Evolutionary conservation across 495 filamentous ascomycete species (phyloP), one percentile per base, ranked within the genome.

Genomic region (Penicillium maclennaniae): DNA sequence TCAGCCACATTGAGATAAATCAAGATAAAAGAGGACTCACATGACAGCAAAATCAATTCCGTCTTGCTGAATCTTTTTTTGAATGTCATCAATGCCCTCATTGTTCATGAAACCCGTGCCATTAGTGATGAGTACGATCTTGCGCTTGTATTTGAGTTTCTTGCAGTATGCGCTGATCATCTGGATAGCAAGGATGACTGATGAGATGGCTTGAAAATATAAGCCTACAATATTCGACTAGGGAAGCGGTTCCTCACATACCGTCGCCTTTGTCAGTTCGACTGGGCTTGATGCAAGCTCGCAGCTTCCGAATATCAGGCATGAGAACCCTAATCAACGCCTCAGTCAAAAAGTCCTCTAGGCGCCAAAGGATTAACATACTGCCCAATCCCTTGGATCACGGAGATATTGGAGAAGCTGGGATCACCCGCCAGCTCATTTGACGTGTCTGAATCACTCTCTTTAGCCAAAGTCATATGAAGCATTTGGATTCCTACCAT

Each of bases 151-250:
- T 69, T 97, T 95, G n/a, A 95, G 76, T 60, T 88, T 88, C 73
- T 88, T 95, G 65, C 89, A 92, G 58, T 83, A 83, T 7, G 69
- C 78, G 55, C 78, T 79, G 56, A 99, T 96, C 88, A 97, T 91
- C 55, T 87, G 75, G 41, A 95, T 82, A 0, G 90, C 93, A 53
- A 96, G 68, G 10, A 95, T 82, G 48, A 97, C 76, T 20, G 92
- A 89, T 21, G 91, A 95, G 45, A 97, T 83, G 43, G 84, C 84
- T 85, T 47, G 4, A 20, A 15, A 6, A n/a, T 15, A 34, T 67
- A 45, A 69, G 61, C 5, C 1, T 1, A n/a, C 19, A 20, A 15
- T 17, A 17, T 34, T 7, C 3, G 15, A 10, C 15, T 1, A 27
- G 1, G 25, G 17, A 1, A n/a, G 20, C 1, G 9, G 3, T 9